Evolutionary conservation across 2,329 filamentous ascomycete genomes (phyloP).

Genomic region (Chrysosporium queenslandicum): DNA sequence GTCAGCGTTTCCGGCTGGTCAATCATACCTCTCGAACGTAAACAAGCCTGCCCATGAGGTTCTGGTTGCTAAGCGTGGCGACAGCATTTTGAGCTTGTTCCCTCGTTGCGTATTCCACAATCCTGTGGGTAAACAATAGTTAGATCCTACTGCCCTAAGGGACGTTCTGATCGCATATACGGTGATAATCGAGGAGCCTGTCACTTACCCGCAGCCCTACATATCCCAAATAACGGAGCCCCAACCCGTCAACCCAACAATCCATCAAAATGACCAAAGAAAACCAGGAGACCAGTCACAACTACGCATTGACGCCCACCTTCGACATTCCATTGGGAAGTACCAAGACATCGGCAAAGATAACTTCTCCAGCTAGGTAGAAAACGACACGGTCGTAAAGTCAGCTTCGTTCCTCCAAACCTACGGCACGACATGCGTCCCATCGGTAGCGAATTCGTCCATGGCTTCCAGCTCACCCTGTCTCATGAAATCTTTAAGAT

Average conservation of each 20-base stretch:
- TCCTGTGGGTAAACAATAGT: slow-evolving; percentile 47
- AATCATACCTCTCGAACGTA: slow-evolving; percentile 83
- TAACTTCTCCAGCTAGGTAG: slow-evolving; percentile 81
- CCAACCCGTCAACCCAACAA: slow-evolving; percentile 98
- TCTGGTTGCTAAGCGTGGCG: slow-evolving; percentile 96
- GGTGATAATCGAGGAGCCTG: slow-evolving; percentile 21
- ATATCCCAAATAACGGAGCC: slow-evolving; percentile 76
- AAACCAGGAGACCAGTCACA: slow-evolving; percentile 68
- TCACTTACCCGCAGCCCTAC: slow-evolving; percentile 99
- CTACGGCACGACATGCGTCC: slow-evolving; percentile 16
- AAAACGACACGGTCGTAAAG: slow-evolving; percentile 26
- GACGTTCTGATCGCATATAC: background rate
- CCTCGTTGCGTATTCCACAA: slow-evolving; percentile 99
- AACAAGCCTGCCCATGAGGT: slow-evolving; percentile 94
- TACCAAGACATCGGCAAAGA: slow-evolving; percentile 98
- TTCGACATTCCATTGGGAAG: slow-evolving; percentile 99
- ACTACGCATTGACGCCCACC: slow-evolving; percentile 92
- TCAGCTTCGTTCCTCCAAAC: slow-evolving; percentile 23
- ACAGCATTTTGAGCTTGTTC: slow-evolving; percentile 98
- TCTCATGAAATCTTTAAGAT: slow-evolving; percentile 99
- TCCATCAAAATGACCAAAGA: slow-evolving; percentile 60
- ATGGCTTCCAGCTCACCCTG: slow-evolving; percentile 59
- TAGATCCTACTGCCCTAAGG: slow-evolving; percentile 5
- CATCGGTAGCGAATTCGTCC: slow-evolving; percentile 17
- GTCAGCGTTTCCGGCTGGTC: background rate